Evolutionary conservation across 208 protist genomes (phyloP).

Genomic region (Pavlovales sp.): DNA sequence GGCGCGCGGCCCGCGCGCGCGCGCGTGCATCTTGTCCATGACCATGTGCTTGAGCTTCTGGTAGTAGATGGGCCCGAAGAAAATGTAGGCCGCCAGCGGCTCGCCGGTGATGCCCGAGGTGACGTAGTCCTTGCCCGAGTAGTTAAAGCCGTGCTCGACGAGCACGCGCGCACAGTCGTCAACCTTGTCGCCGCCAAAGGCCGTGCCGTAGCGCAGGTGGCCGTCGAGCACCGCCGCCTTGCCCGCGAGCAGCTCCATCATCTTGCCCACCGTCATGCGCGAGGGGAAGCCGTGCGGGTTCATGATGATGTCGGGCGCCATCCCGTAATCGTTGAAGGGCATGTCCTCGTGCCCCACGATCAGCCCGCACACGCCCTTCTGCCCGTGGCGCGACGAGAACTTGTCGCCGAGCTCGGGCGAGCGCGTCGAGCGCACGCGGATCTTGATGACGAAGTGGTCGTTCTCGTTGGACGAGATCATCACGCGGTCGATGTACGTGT

Average conservation of each 20-base stretch:
- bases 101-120: conserved; percentile 93
- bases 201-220: conserved; percentile 81
- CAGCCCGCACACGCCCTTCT: conserved; percentile 98
- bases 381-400: conserved; percentile 98
- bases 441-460: conserved; percentile 26
- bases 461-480: conserved; percentile 49
- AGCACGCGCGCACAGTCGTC: conserved; percentile 78
- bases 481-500: conserved; percentile 48
- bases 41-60: conserved; percentile 99
- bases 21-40: conserved; percentile 99
- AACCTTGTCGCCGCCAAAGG: conserved; percentile 90
- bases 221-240: conserved; percentile 79
- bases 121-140: conserved; percentile 95
- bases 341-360: conserved; percentile 97
- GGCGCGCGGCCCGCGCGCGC: conserved; percentile 76
- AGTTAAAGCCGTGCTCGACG: conserved; percentile 90
- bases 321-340: conserved; percentile 94
- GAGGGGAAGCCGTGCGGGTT: conserved; percentile 99
- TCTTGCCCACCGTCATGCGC: conserved; percentile 99
- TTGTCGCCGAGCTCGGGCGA: conserved; percentile 89
- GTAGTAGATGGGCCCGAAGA: conserved; percentile 99
- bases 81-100: conserved; percentile 93
- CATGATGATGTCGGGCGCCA: conserved; percentile 99
- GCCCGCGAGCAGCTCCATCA: conserved; percentile 97
- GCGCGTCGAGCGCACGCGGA: conserved; percentile 56